Conservation (phyloP, 1,139 yeast species). For the Casaregolazyma lundiana region DNA sequence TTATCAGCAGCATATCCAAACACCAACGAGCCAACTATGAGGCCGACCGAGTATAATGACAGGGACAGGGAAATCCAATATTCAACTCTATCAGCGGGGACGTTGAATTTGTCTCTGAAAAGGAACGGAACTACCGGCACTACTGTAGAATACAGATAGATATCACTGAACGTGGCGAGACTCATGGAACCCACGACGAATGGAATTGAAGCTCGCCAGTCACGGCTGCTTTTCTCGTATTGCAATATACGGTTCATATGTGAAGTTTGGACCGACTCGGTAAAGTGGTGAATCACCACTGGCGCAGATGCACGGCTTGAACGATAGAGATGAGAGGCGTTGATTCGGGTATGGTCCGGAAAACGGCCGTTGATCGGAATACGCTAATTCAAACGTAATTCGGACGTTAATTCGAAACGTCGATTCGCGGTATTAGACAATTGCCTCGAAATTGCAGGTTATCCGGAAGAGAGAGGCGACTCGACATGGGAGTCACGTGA, state of each 20-base stretch:
- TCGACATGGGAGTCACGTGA: too few relatives aligned
- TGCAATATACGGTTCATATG: background rate
- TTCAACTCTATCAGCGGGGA: slow-evolving; percentile 28
- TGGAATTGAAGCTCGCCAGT: slow-evolving; percentile 29
- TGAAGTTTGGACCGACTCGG: too few relatives aligned
- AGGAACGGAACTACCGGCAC: slow-evolving; percentile 37
- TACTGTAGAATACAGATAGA: slow-evolving; percentile 32
- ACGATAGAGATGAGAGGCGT: too few relatives aligned
- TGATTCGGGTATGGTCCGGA: too few relatives aligned
- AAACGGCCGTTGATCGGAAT: too few relatives aligned
- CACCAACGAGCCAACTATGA: slow-evolving; percentile 30
- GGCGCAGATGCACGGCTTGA: too few relatives aligned
- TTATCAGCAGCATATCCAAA: slow-evolving; percentile 33
- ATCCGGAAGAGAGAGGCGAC: too few relatives aligned
- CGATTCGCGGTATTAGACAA: too few relatives aligned
- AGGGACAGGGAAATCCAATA: slow-evolving; percentile 29
- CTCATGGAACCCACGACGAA: slow-evolving; percentile 29
- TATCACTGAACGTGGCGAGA: slow-evolving; percentile 33
- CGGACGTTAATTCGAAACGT: too few relatives aligned
- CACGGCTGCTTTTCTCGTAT: slow-evolving; percentile 1
- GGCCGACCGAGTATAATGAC: slow-evolving; percentile 34
- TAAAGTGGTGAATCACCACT: too few relatives aligned
- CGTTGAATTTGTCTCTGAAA: slow-evolving; percentile 28
- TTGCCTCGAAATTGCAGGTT: too few relatives aligned
- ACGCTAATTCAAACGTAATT: too few relatives aligned